phyloP scores from a whole-genome alignment of 768 basidiomycete genomes.

The Candolleomyces efflorescens region DNA sequence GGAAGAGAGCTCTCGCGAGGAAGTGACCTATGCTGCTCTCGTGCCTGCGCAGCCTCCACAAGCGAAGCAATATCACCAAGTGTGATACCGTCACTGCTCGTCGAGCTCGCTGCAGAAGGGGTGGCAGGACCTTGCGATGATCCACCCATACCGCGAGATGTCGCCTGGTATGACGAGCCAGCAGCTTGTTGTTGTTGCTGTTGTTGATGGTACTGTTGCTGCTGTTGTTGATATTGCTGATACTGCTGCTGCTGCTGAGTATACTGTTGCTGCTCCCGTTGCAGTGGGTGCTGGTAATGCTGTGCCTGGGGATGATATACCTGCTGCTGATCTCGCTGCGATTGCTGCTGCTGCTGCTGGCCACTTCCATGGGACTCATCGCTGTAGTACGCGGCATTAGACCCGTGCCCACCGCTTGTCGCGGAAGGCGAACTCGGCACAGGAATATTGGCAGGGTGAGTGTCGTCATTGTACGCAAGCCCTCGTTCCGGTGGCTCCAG shows the following conservation, averaged over 20 bases:
- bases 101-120: background rate
- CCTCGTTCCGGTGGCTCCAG: background rate
- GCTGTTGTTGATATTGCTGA: constrained; percentile 18
- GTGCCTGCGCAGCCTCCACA: constrained; percentile 87
- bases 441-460: background rate
- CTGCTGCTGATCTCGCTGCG: constrained; percentile 4
- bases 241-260: constrained; percentile 15
- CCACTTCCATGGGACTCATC: background rate
- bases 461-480: background rate
- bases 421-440: background rate
- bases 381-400: background rate
- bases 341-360: constrained; percentile 5
- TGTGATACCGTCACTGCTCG: constrained; percentile 65
- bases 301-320: constrained; percentile 18
- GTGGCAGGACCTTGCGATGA: constrained; percentile 34
- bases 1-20: constrained; percentile 76
- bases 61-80: constrained; percentile 92
- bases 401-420: background rate
- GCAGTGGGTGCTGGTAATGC: constrained; percentile 15
- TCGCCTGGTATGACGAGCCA: constrained; percentile 13
- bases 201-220: constrained; percentile 16
- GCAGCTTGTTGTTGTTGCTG: constrained; percentile 12
- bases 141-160: constrained; percentile 24
- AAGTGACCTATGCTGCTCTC: constrained; percentile 81
- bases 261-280: constrained; percentile 6